These are phyloP conservation scores for Diaporthe helianthi DNA, from an alignment of 2,329 filamentous ascomycete genomes.

Conservation along the genomic window DNA sequence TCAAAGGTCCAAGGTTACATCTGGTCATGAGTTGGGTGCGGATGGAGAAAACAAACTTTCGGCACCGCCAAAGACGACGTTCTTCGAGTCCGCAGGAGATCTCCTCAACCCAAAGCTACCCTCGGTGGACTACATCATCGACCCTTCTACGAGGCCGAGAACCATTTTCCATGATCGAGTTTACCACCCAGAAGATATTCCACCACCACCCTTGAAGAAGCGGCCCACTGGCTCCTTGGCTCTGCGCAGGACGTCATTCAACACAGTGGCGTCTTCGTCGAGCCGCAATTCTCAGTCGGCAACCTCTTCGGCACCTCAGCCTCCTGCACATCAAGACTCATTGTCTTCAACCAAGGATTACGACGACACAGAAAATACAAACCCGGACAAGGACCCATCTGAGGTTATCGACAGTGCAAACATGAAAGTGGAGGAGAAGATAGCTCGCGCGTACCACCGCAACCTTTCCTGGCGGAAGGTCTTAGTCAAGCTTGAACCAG, in stretches of 20 bases:
- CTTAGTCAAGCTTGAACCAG: conserved; percentile 90
- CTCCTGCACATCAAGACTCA: conserved; percentile 52
- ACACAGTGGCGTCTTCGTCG: conserved; percentile 31
- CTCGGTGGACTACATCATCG: conserved; percentile 79
- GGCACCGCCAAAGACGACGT: conserved; percentile 86
- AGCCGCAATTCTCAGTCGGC: conserved; percentile 40
- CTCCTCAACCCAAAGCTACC: conserved; percentile 90
- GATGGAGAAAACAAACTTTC: conserved; percentile 54
- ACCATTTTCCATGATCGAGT: conserved; percentile 98
- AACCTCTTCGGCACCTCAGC: conserved; percentile 45
- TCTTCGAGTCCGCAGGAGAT: conserved; percentile 95
- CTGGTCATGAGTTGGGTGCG: conserved; percentile 56
- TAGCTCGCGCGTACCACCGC: conserved; percentile 91
- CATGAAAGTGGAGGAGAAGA: conserved; percentile 97
- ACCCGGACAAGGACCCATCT: conserved; percentile 52
- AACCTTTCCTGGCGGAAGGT: conserved; percentile 96
- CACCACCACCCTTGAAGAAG: conserved; percentile 74
- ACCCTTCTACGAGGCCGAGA: conserved; percentile 80
- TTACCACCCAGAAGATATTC: conserved; percentile 93
- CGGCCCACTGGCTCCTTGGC: conserved; percentile 48
- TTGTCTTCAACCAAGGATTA: conserved; percentile 55
- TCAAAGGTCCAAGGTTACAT: conserved; percentile 53
- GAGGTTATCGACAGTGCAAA: conserved; percentile 65
- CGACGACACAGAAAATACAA: conserved; percentile 57
- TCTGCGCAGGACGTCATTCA: conserved; percentile 42